A percentile compares a stretch with the other conserved stretches of the same genome.
Conservation (phyloP, 1,139 yeast species). For the Cylindricascospora bacillispora region DNA sequence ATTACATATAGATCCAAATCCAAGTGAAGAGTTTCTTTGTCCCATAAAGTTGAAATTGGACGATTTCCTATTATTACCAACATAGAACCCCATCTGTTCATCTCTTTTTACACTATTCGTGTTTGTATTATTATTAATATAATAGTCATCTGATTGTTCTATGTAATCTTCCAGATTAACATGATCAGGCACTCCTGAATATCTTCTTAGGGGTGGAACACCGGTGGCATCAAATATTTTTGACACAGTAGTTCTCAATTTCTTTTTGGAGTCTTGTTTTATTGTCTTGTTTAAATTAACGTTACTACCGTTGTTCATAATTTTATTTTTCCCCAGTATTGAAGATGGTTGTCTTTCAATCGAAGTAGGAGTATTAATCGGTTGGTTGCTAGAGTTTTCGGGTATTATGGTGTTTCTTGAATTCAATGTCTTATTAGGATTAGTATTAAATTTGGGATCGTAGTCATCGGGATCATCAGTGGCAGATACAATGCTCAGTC, state of each 20-base stretch:
- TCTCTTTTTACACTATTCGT: conserved; percentile 5
- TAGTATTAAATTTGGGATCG: too few species aligned
- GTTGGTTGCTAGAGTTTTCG: too few species aligned
- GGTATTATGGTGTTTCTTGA: too few species aligned
- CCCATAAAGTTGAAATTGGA: too few species aligned
- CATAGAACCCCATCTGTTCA: neutral
- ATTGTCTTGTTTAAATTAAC: too few species aligned
- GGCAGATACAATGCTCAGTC: too few species aligned
- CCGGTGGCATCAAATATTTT: conserved; percentile 61
- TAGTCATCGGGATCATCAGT: too few species aligned
- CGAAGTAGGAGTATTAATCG: conserved; percentile 7
- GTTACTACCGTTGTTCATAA: conserved; percentile 8
- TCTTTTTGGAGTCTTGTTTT: conserved; percentile 19
- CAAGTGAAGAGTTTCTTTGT: neutral
- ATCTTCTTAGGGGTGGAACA: conserved; percentile 49
- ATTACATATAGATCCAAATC: too few species aligned
- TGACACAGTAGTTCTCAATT: conserved; percentile 55
- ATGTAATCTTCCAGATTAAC: conserved; percentile 51
- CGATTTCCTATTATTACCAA: neutral
- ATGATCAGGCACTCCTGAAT: conserved; percentile 61
- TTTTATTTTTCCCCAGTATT: too few species aligned
- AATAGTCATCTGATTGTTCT: conserved; percentile 36
- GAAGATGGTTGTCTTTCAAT: conserved; percentile 1
- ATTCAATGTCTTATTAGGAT: too few species aligned
- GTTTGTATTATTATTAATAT: conserved; percentile 2